Conservation (phyloP, 2,329 filamentous ascomycete species). For the Blumeria graminis region DNA sequence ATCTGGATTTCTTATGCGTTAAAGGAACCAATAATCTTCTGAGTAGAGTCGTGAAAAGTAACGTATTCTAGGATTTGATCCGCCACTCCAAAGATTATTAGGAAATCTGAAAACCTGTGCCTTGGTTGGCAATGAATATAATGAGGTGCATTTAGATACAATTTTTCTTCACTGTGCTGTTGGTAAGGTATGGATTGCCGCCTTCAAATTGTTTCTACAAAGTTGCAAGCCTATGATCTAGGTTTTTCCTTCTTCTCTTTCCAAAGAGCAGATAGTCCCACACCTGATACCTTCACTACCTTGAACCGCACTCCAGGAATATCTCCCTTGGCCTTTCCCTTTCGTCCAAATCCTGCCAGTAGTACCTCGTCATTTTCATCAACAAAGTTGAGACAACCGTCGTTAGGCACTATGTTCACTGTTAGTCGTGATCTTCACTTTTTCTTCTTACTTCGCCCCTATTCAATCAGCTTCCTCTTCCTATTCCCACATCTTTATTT, state of each 20-base stretch:
- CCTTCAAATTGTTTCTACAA: no score
- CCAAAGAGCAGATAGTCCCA: conserved; percentile 82
- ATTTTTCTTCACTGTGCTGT: no score
- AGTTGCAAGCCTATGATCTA: conserved; percentile 91
- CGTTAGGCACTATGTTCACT: conserved; percentile 59
- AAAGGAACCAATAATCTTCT: no score
- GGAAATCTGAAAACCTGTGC: no score
- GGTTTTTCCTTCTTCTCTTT: conserved; percentile 98
- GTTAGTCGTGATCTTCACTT: conserved; percentile 11
- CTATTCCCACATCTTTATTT: background rate
- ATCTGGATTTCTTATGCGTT: no score
- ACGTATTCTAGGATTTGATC: no score
- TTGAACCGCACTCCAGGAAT: conserved; percentile 99
- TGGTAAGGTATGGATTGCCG: no score
- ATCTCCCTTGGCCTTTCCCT: conserved; percentile 99
- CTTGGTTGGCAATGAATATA: no score
- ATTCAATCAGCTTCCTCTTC: background rate
- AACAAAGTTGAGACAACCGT: conserved; percentile 99
- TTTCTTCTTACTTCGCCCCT: background rate
- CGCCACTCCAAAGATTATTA: no score
- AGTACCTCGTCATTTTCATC: conserved; percentile 99
- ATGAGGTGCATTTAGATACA: no score
- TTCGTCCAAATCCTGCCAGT: conserved; percentile 98
- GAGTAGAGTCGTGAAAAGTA: no score
- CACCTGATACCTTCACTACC: conserved; percentile 99